Evolutionary conservation across 495 filamentous ascomycete species (phyloP), one percentile per base, ranked within the genome.

Genomic region (Talaromyces adpressus): DNA sequence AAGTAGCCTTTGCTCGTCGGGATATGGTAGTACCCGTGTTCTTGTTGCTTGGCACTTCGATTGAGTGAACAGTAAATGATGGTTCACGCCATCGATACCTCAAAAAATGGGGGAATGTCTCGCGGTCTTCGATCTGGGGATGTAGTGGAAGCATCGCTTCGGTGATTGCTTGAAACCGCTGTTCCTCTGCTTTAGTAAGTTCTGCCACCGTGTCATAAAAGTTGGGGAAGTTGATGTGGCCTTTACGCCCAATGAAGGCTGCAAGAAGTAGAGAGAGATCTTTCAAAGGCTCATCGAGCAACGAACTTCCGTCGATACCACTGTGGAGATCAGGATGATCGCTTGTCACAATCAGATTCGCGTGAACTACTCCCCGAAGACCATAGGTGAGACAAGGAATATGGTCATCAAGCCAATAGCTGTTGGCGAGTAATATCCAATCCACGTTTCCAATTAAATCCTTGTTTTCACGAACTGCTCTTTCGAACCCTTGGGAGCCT

Each of bases 11-110:
- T 8, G 93, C 95, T 57, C 88, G 83, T 59, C 89, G 87, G 39
- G 93, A 92, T 65, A 98, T 96, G 27, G 97, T 85, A 12, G 91
- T 91, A 3, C 91, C 89, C 9, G 92, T 93, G 62, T 71, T 77
- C 57, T 76, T 81, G 67, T 66, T 66, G 36, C 65, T 77, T 1
- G 79, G 79, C 0, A 95, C 93, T 65, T 94, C 91, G 70, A 97
- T 87, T 23, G 92, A 89, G 70, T 98, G 95, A 52, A 98, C 87
- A 0, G 94, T 98, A 27, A 98, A 79, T 20, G 93, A 93, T 0
- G 95, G 91, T 69, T 97, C 92, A n/a, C 92, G 89, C 94, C 94
- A 98, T 64, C 92, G 85, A 32, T 91, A 87, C 88, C 95, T 95
- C 16, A 98, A 80, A 20, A 87, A 92, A 27, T 84, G 80, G 62